Percentiles rank a stretch among this genome's conserved stretches.
Conservation (phyloP, 495 filamentous ascomycete genomes). For the Hypoxylon cercidicola region DNA sequence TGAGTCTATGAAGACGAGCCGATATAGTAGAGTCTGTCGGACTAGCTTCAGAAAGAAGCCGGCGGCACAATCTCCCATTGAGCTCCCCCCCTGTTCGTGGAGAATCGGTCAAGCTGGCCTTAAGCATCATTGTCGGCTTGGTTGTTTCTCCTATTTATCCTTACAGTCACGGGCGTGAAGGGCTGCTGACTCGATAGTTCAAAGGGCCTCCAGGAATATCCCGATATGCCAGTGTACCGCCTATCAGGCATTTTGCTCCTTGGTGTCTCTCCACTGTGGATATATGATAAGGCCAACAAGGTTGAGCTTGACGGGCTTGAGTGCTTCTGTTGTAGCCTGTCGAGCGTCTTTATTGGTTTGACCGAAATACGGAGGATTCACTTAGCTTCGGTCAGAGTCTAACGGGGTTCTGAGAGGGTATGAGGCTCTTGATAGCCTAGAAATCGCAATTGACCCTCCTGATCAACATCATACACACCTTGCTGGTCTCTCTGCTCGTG, state of each 20-base stretch:
- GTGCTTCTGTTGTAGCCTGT: background rate
- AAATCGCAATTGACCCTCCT: conserved; percentile 1
- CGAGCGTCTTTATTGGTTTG: background rate
- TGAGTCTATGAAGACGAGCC: background rate
- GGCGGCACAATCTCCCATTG: background rate
- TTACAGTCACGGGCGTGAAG: background rate
- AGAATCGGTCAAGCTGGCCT: background rate
- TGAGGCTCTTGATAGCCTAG: conserved; percentile 11
- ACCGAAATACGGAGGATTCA: background rate
- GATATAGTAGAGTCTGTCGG: conserved; percentile 1
- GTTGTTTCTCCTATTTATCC: background rate
- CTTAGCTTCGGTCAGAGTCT: background rate
- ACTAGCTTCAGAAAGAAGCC: background rate
- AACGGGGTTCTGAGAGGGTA: conserved; percentile 6
- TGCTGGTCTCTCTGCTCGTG: background rate
- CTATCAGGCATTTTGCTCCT: background rate
- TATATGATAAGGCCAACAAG: background rate
- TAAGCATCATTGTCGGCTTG: background rate
- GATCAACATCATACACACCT: background rate
- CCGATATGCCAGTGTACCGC: too few species aligned
- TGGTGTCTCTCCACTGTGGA: background rate
- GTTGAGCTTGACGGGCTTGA: background rate
- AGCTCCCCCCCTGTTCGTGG: background rate
- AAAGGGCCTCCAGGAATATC: too few species aligned
- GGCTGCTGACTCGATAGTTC: background rate